Conservation (phyloP, 768 basidiomycete species). For the Terana coerulea region DNA sequence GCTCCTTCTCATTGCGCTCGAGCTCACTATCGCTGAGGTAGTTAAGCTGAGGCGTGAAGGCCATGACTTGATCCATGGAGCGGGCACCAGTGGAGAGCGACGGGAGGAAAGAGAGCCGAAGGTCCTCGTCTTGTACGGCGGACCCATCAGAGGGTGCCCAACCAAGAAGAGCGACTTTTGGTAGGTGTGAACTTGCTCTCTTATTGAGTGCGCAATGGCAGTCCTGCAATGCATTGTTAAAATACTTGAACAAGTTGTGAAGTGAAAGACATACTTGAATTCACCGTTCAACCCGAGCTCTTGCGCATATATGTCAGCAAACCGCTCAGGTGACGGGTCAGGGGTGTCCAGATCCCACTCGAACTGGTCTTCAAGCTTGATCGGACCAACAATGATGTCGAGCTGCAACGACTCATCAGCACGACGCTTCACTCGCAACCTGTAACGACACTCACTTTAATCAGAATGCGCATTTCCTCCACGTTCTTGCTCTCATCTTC, state of each 20-base stretch:
- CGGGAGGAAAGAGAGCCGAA: conserved; percentile 86
- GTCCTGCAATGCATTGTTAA: conserved; percentile 50
- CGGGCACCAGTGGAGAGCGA: conserved; percentile 69
- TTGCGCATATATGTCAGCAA: conserved; percentile 80
- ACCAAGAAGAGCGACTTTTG: conserved; percentile 90
- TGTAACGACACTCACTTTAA: conserved; percentile 60
- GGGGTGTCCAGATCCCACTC: conserved; percentile 93
- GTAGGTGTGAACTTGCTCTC: conserved; percentile 91
- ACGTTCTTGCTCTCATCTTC: conserved; percentile 61
- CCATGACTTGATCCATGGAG: conserved; percentile 69
- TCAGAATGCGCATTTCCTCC: conserved; percentile 88
- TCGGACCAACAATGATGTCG: conserved; percentile 89
- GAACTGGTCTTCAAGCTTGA: conserved; percentile 94
- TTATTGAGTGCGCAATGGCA: conserved; percentile 91
- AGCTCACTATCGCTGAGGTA: conserved; percentile 87
- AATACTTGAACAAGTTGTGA: neutral
- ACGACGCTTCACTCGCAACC: neutral
- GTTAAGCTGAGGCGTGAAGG: conserved; percentile 87
- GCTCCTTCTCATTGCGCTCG: conserved; percentile 84
- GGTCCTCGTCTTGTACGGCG: conserved; percentile 81
- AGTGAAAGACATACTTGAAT: conserved; percentile 64
- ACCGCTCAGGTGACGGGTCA: conserved; percentile 83
- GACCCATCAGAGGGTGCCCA: conserved; percentile 84
- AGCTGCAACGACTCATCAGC: conserved; percentile 47
- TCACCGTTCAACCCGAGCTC: conserved; percentile 91